phyloP scores from a whole-genome alignment of 1,284 basidiomycete species.

The Rhodotorula sp. region DNA sequence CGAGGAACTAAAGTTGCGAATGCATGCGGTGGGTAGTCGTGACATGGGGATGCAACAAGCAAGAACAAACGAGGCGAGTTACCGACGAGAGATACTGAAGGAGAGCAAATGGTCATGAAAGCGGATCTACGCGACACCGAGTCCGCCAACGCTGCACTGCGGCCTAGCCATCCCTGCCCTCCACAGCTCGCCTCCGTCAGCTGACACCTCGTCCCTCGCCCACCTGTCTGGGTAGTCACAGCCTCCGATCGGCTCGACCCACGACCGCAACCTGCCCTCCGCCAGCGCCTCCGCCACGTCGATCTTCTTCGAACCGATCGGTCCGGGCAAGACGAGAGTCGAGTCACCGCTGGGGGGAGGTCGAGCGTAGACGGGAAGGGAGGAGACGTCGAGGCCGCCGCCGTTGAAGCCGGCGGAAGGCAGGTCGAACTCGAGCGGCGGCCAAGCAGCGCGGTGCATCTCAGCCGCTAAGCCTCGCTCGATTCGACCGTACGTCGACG shows the following conservation, averaged over 20 bases:
- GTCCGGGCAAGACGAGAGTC: background rate
- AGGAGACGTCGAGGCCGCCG: background rate
- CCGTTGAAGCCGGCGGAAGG: background rate
- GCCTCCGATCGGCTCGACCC: slow-evolving; percentile 16
- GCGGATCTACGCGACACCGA: too few relatives aligned
- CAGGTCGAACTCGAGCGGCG: slow-evolving; percentile 7
- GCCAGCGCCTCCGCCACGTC: background rate
- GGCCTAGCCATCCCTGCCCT: too few relatives aligned
- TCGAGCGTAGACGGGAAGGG: background rate
- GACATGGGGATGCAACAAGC: too few relatives aligned
- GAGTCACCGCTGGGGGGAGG: background rate
- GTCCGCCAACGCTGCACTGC: too few relatives aligned
- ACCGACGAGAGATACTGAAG: too few relatives aligned
- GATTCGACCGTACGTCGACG: background rate
- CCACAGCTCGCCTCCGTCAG: background rate
- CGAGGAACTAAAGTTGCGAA: too few relatives aligned
- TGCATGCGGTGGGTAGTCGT: too few relatives aligned
- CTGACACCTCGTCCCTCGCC: background rate
- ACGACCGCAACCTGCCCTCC: background rate
- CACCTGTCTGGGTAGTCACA: slow-evolving; percentile 17
- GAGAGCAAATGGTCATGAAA: too few relatives aligned
- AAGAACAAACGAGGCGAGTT: too few relatives aligned
- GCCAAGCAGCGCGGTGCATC: background rate
- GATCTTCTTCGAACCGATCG: background rate
- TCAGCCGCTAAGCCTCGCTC: background rate